These are phyloP conservation scores for Fusarium denticulatum DNA, from an alignment of 2,329 filamentous ascomycete species.

Conservation along the genomic window DNA sequence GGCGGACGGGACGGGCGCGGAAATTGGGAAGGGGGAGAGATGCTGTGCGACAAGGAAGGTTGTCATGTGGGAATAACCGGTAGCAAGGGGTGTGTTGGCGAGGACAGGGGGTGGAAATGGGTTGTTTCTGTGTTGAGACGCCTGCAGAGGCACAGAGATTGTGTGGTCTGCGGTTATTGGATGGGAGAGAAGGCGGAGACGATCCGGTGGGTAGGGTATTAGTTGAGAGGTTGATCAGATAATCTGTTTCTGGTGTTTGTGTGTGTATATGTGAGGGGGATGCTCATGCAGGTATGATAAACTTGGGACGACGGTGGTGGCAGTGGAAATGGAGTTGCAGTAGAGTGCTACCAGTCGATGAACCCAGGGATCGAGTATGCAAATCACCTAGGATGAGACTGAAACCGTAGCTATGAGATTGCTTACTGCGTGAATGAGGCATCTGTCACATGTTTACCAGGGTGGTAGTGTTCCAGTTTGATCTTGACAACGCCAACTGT, in stretches of 20 bases:
- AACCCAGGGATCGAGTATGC: background rate
- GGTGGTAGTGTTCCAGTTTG: background rate
- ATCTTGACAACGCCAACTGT: background rate
- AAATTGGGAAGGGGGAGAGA: background rate
- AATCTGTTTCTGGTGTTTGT: background rate
- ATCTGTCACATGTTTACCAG: constrained; percentile 12
- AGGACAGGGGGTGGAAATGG: constrained; percentile 24
- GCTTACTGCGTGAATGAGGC: background rate
- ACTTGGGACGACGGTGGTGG: background rate
- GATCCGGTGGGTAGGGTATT: constrained; percentile 6
- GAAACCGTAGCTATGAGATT: background rate
- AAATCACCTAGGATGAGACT: background rate
- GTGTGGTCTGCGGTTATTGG: constrained; percentile 17
- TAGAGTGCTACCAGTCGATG: background rate
- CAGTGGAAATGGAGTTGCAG: background rate
- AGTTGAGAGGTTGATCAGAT: constrained; percentile 13
- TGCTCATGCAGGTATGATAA: constrained; percentile 6
- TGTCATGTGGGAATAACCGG: constrained; percentile 33
- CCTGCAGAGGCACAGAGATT: constrained; percentile 15
- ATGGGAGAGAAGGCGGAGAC: background rate
- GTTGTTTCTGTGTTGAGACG: constrained; percentile 27
- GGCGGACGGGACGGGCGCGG: constrained; percentile 15
- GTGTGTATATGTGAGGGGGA: background rate
- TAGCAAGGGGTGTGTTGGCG: constrained; percentile 12
- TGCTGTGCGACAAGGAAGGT: constrained; percentile 16